phyloP scores from a whole-genome alignment of 306 rosid genomes.

The Fragaria nilgerrensis region DNA sequence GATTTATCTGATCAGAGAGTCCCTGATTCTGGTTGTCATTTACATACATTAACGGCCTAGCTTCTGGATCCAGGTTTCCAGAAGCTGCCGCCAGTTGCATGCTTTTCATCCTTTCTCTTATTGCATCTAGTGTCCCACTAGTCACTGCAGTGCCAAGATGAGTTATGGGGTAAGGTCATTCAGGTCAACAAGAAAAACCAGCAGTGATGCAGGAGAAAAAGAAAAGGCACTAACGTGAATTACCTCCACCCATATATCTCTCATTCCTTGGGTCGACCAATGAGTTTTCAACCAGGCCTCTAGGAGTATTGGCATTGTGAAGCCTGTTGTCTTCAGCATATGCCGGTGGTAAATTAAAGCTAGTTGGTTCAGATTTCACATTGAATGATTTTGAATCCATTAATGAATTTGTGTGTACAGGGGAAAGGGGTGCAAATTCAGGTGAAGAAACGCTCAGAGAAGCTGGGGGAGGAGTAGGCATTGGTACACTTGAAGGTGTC shows the following conservation, averaged over 20 bases:
- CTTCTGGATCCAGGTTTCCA: constrained; percentile 61
- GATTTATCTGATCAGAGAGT: constrained; percentile 53
- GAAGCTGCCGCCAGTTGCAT: constrained; percentile 87
- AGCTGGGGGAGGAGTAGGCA: constrained; percentile 96
- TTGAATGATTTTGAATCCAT: constrained; percentile 60
- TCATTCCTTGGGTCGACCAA: constrained; percentile 74
- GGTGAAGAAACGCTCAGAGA: constrained; percentile 74
- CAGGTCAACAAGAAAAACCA: background rate
- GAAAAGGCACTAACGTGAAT: background rate
- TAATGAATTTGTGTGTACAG: constrained; percentile 75
- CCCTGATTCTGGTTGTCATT: constrained; percentile 63
- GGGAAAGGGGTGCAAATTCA: constrained; percentile 83
- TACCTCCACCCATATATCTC: constrained; percentile 85
- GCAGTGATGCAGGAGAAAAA: background rate
- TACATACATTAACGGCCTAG: constrained; percentile 53
- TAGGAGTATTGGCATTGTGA: constrained; percentile 46
- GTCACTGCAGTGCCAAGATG: constrained; percentile 51
- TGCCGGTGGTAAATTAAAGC: constrained; percentile 76
- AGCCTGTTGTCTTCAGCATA: constrained; percentile 71
- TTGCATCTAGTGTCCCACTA: constrained; percentile 91
- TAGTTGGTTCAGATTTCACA: constrained; percentile 72
- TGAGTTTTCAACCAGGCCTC: constrained; percentile 64
- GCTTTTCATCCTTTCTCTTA: constrained; percentile 94
- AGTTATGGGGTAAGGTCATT: constrained; percentile 20
- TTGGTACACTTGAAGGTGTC: constrained; percentile 89